phyloP scores from a whole-genome alignment of 2,329 filamentous ascomycete species.

The Hypoxylon sp. region DNA sequence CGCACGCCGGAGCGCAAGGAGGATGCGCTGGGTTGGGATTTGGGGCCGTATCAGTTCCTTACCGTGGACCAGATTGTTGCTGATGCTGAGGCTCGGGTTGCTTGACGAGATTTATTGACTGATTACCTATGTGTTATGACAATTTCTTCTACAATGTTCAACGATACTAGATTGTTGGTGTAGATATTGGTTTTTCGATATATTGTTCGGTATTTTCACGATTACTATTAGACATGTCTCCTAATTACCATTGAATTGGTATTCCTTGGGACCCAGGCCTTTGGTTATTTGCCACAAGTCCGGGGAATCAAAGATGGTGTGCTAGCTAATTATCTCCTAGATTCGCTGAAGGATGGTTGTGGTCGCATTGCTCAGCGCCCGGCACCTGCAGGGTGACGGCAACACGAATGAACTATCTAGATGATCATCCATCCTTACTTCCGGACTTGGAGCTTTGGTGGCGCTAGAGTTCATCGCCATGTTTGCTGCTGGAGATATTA shows the following conservation, averaged over 20 bases:
- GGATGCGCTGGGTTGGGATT: conserved; percentile 50
- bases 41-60: conserved; percentile 55
- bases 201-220: too few relatives aligned
- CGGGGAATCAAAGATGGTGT: conserved; percentile 10
- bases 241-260: too few relatives aligned
- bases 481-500: too few relatives aligned
- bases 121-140: too few relatives aligned
- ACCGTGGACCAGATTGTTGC: conserved; percentile 56
- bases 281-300: neutral
- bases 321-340: too few relatives aligned
- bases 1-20: conserved; percentile 51
- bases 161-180: too few relatives aligned
- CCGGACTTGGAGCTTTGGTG: conserved; percentile 12
- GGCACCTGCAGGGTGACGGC: conserved; percentile 29
- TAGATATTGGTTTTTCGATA: conserved; percentile 1
- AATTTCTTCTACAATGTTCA: too few relatives aligned
- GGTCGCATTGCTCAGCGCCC: conserved; percentile 23
- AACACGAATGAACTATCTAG: conserved; percentile 13
- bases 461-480: conserved; percentile 19
- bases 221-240: too few relatives aligned
- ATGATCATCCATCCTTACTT: conserved; percentile 23
- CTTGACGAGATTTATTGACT: conserved; percentile 4
- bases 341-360: conserved; percentile 14
- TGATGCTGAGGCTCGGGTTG: conserved; percentile 51
- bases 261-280: conserved; percentile 9